A percentile compares a stretch with the other conserved stretches of the same genome.
phyloP scores from a whole-genome alignment of 495 filamentous ascomycete species.

The Hypoxylon lenormandii region DNA sequence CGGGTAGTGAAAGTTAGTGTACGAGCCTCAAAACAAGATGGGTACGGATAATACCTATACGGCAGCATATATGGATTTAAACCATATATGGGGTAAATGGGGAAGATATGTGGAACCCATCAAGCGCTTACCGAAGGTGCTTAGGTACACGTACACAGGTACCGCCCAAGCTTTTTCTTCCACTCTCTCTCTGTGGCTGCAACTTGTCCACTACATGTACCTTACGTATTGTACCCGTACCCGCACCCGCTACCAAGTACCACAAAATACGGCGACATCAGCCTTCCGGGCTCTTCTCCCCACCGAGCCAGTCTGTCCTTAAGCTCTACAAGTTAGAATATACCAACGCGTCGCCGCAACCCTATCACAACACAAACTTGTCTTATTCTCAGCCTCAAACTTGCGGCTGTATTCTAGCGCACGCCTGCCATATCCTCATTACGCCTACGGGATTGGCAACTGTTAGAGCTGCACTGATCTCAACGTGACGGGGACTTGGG shows the following conservation, averaged over 20 bases:
- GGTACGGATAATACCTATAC: too few relatives aligned
- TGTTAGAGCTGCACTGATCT: slow-evolving; percentile 18
- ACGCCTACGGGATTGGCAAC: slow-evolving; percentile 15
- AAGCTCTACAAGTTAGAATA: slow-evolving; percentile 15
- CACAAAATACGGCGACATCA: slow-evolving; percentile 32
- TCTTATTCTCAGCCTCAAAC: neutral
- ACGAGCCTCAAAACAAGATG: too few relatives aligned
- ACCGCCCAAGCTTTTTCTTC: slow-evolving; percentile 18
- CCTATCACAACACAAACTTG: neutral
- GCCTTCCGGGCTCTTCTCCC: slow-evolving; percentile 14
- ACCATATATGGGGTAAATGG: neutral
- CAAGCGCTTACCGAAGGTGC: too few relatives aligned
- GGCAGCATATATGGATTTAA: too few relatives aligned
- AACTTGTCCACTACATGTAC: too few relatives aligned
- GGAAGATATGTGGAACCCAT: neutral
- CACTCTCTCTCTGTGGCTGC: too few relatives aligned
- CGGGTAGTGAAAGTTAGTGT: too few relatives aligned
- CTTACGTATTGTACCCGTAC: too few relatives aligned
- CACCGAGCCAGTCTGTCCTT: slow-evolving; percentile 35
- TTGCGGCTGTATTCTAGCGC: neutral
- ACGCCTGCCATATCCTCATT: slow-evolving; percentile 2
- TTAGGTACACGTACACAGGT: too few relatives aligned
- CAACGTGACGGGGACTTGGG: slow-evolving; percentile 22
- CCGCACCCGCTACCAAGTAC: neutral
- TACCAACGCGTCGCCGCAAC: neutral